Evolutionary conservation across 2,329 filamentous ascomycete species (phyloP), one percentile per base, ranked within the genome.

Genomic region (Sarocladiaceae sp.): DNA sequence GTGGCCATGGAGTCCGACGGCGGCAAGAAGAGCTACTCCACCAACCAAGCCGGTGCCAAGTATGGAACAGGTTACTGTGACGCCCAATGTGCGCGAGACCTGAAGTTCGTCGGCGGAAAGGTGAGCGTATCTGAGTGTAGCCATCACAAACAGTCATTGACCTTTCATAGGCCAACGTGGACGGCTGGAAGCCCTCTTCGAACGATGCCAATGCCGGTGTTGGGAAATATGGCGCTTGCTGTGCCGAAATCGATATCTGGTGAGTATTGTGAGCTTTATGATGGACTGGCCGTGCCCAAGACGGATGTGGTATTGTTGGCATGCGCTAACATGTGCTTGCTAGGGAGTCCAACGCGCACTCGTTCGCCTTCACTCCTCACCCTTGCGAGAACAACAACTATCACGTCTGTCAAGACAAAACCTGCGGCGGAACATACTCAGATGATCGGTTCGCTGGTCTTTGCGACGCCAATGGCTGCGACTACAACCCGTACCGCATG

Each of bases 391-490:
- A 59, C 37, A 55, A 61, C 20, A 66, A 66, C 43, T 66, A 69
- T 43, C 57, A 51, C 40, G 40, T 50, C 44, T 58, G 55, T 40
- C 23, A 49, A 16, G 48, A 35, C 15, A 24, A 7, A 2, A 50
- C 49, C 13, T 77, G 73, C 52, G 74, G 75, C 42, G 74, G 69
- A 39, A 66, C 68, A 15, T 73, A 69, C 54, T 67, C 62, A 5
- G 54, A 58, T 43, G 61, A 69, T 49, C 74, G 77, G 51, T 80
- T 80, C 57, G 63, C 58, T 12, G 78, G 78, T 47, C 62, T 73
- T 33, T 84, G 80, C 63, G 80, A 83, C 58, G 74, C 74, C 47
- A 74, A 79, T 50, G 80, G 80, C 18, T 84, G 80, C 54, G 80
- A 82, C 57, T 82, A 77, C 68, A 82, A 82, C 69, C 64, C 73